A percentile compares a stretch with the other conserved stretches of the same genome.
These are phyloP conservation scores for Rhypophila decipiens DNA, from an alignment of 495 filamentous ascomycete species.

Conservation along the genomic window DNA sequence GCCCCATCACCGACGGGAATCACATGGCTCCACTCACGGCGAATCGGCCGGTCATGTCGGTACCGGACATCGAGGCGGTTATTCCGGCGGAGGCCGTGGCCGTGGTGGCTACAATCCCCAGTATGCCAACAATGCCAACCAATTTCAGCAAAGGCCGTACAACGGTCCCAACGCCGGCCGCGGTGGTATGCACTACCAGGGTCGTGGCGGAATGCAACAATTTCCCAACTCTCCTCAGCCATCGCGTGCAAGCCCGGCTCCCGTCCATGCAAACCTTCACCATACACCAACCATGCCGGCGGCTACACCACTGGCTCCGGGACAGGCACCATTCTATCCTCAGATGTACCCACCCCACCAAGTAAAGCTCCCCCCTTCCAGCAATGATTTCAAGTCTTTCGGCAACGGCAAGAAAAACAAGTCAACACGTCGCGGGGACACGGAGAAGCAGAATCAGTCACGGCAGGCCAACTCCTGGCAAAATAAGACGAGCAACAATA, in stretches of 20 bases:
- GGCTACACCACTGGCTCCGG: conserved; percentile 49
- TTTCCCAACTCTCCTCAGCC: conserved; percentile 65
- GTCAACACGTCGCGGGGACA: conserved; percentile 33
- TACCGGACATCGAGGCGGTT: conserved; percentile 46
- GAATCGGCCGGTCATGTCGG: conserved; percentile 62
- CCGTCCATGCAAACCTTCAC: conserved; percentile 57
- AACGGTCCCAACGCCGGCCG: conserved; percentile 53
- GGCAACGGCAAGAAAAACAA: conserved; percentile 35
- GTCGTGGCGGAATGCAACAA: conserved; percentile 48
- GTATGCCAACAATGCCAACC: conserved; percentile 57
- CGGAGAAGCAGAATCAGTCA: conserved; percentile 36
- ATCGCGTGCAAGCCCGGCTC: conserved; percentile 59
- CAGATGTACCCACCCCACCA: conserved; percentile 32
- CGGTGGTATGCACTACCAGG: conserved; percentile 66
- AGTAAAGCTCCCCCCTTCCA: conserved; percentile 62
- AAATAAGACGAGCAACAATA: conserved; percentile 20
- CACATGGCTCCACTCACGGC: conserved; percentile 71
- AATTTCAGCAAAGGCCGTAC: conserved; percentile 60
- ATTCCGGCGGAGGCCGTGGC: conserved; percentile 50
- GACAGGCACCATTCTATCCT: conserved; percentile 55
- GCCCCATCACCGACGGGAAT: conserved; percentile 73
- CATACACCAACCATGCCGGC: conserved; percentile 61
- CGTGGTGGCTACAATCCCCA: conserved; percentile 50
- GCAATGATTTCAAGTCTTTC: conserved; percentile 26
- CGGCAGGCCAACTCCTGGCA: conserved; percentile 25